Evolutionary conservation across 768 basidiomycete genomes (phyloP).

Genomic region (Agaricus subrufescens): DNA sequence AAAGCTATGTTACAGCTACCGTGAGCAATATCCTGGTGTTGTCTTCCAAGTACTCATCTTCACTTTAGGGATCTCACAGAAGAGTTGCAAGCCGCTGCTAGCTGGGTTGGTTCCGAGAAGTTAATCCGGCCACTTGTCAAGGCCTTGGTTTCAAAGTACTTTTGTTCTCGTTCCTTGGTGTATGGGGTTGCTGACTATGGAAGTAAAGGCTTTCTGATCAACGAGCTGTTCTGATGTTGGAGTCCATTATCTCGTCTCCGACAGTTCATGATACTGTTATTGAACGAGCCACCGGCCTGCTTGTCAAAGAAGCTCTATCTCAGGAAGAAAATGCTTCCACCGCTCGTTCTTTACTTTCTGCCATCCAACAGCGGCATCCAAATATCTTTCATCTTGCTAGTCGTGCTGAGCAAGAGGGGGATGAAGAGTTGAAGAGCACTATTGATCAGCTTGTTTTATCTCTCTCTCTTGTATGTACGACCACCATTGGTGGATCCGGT

Average conservation of each 20-base stretch:
- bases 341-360: slow-evolving; percentile 42
- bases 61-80: slow-evolving; percentile 38
- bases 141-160: slow-evolving; percentile 32
- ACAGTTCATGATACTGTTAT: slow-evolving; percentile 29
- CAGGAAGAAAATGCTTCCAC: slow-evolving; percentile 17
- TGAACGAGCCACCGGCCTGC: slow-evolving; percentile 21
- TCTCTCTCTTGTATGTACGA: slow-evolving; percentile 47
- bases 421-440: slow-evolving; percentile 32
- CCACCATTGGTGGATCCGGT: neutral
- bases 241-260: slow-evolving; percentile 30
- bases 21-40: slow-evolving; percentile 31
- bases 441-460: slow-evolving; percentile 55
- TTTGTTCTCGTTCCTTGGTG: neutral
- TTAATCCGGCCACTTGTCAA: slow-evolving; percentile 51
- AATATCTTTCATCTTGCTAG: slow-evolving; percentile 38
- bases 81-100: slow-evolving; percentile 37
- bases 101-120: slow-evolving; percentile 51
- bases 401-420: slow-evolving; percentile 29
- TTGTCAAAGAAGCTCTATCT: slow-evolving; percentile 23
- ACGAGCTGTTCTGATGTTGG: slow-evolving; percentile 25
- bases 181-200: too few species aligned
- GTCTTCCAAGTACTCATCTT: neutral
- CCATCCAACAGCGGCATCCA: slow-evolving; percentile 65
- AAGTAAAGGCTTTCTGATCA: slow-evolving; percentile 29
- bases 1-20: slow-evolving; percentile 40